Percentiles rank a stretch among this genome's conserved stretches.
These are phyloP conservation scores for Aspergillus japonicus DNA, from an alignment of 2,329 filamentous ascomycete genomes.

Conservation along the genomic window DNA sequence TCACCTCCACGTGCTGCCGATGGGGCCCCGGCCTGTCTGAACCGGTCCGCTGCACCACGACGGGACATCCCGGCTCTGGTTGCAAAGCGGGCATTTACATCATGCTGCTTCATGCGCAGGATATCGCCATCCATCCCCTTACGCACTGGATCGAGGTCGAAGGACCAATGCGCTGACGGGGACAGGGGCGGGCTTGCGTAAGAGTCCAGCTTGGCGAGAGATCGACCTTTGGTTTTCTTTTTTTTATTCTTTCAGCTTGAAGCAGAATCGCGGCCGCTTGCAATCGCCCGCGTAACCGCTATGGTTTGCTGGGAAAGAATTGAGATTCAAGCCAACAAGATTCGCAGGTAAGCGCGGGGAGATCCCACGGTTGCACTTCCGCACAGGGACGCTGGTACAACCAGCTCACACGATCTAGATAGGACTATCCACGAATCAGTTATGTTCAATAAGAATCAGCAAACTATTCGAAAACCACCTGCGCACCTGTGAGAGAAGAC, in stretches of 20 bases:
- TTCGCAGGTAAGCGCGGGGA: constrained; percentile 15
- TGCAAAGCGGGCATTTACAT: constrained; percentile 62
- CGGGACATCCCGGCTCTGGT: constrained; percentile 41
- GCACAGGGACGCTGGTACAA: constrained; percentile 15
- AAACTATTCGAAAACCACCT: background rate
- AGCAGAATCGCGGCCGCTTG: background rate
- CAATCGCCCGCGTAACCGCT: background rate
- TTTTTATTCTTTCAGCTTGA: background rate
- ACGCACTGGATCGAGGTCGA: constrained; percentile 57
- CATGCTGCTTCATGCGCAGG: constrained; percentile 72
- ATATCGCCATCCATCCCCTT: constrained; percentile 77
- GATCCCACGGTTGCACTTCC: constrained; percentile 16
- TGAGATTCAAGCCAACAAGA: constrained; percentile 16
- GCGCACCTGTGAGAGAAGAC: background rate
- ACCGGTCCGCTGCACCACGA: constrained; percentile 49
- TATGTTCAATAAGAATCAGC: background rate
- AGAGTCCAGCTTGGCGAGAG: constrained; percentile 61
- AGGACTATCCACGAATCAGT: constrained; percentile 4
- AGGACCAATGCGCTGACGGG: constrained; percentile 62
- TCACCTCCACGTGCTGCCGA: constrained; percentile 37
- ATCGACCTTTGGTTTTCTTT: constrained; percentile 1
- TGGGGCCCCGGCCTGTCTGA: constrained; percentile 33
- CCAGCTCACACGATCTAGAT: constrained; percentile 16
- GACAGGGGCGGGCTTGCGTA: constrained; percentile 63
- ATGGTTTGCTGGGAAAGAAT: constrained; percentile 7